Base-by-base conservation (phyloP, 805 yeast species). In the Metschnikowia colocasiae region DNA sequence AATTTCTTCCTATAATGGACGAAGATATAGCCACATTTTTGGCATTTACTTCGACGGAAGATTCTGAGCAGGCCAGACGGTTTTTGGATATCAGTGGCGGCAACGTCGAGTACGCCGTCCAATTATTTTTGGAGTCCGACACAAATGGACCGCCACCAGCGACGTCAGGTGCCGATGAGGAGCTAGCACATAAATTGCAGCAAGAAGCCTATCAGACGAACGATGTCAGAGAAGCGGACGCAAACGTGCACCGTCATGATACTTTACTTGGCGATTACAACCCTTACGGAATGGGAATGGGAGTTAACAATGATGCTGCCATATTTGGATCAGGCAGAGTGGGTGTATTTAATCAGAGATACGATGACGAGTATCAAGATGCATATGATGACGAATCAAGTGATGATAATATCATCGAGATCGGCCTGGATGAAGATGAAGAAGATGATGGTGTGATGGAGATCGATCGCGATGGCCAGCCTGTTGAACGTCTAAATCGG, bases 91-190 rank as follows among this genome's bases (percentile, higher is more conserved):
- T 92, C 69, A 77, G 92, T 4, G 90, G 84, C 42, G 81, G 81
- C 39, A 80, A 88, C 61, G 62, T 92, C 29, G 96, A 91, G 48
- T 78, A 81, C 18, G 98, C 99, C 0, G 87, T 94, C 6, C 81
- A 89, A 12, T 70, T 94, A 37, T 94, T 70, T 64, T 83, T 86
- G 67, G 98, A 94, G 53, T 53, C 67, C 7, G 56, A 54, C 39
- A 27, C 48, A 15, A 27, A 40, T 26, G 50, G 36, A 26, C 52
- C 63, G 41, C 65, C 59, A n/a, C 47, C 49, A 22, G 43, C 46
- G 3, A 34, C 55, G 13, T 46, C 59, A 5, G 54, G 59, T 3
- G 72, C 73, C 46, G 82, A 77, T 54, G 85, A 74, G 29, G 80
- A 74, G 44, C 51, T 81, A 44, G 92, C 92, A 1, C 74, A 78